Percentiles rank a stretch among this genome's conserved stretches.
phyloP scores from a whole-genome alignment of 169 alveolate species.

The Babesia gibsoni region DNA sequence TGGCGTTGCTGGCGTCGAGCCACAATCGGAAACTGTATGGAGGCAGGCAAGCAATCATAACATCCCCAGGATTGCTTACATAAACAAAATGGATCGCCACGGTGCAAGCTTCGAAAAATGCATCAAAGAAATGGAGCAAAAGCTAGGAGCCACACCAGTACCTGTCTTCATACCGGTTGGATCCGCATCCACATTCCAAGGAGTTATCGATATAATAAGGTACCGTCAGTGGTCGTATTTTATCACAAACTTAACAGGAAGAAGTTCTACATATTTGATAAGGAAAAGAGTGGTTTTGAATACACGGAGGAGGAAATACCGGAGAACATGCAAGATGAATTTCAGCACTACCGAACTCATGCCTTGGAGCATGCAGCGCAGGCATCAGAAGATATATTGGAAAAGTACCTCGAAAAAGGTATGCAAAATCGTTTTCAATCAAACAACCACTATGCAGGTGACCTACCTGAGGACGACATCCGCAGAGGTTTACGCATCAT shows the following conservation, averaged over 20 bases:
- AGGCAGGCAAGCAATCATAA: constrained; percentile 74
- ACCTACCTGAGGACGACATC: constrained; percentile 69
- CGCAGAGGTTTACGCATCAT: constrained; percentile 73
- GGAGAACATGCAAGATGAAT: constrained; percentile 30
- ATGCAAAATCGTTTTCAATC: not conserved
- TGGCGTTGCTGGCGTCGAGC: constrained; percentile 94
- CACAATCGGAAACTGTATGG: constrained; percentile 95
- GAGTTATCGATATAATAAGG: constrained; percentile 84
- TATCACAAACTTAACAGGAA: not conserved
- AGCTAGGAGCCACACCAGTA: constrained; percentile 83
- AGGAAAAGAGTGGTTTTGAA: constrained; percentile 36
- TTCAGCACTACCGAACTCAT: constrained; percentile 61
- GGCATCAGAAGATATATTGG: constrained; percentile 83
- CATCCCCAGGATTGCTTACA: constrained; percentile 88
- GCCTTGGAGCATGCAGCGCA: constrained; percentile 80
- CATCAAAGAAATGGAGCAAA: constrained; percentile 78
- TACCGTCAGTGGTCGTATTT: constrained; percentile 48
- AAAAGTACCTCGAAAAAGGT: constrained; percentile 78
- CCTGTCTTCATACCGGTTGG: constrained; percentile 89
- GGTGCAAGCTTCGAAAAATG: constrained; percentile 88
- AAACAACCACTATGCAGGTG: constrained; percentile 2
- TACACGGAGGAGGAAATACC: constrained; percentile 55
- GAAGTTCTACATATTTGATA: constrained; percentile 59
- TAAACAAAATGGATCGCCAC: constrained; percentile 92
- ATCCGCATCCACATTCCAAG: constrained; percentile 78